Evolutionary conservation across 495 filamentous ascomycete genomes (phyloP).

Genomic region (Neurospora discreta): DNA sequence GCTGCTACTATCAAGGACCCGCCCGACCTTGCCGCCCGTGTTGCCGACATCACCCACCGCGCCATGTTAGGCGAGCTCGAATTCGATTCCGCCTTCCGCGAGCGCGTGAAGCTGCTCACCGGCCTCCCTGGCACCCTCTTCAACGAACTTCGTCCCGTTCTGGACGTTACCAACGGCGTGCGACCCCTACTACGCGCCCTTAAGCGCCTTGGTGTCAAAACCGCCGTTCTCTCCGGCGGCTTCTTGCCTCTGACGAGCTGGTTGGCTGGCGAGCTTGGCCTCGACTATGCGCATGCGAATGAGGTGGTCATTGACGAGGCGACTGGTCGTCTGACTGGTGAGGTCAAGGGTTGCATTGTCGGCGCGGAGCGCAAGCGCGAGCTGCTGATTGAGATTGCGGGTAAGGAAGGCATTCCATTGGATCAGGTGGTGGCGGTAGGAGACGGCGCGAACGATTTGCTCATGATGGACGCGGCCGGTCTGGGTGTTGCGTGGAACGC

Average conservation of each 20-base stretch:
- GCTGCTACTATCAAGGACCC: slow-evolving; percentile 55
- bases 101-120: slow-evolving; percentile 67
- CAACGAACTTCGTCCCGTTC: slow-evolving; percentile 56
- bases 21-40: slow-evolving; percentile 46
- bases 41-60: slow-evolving; percentile 67
- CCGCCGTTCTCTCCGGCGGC: slow-evolving; percentile 83
- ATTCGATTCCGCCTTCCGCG: slow-evolving; percentile 69
- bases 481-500: slow-evolving; percentile 90
- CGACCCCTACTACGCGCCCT: slow-evolving; percentile 58
- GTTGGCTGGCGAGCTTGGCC: slow-evolving; percentile 65
- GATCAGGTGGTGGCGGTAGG: slow-evolving; percentile 79
- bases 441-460: slow-evolving; percentile 89
- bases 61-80: slow-evolving; percentile 98
- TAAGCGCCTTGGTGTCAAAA: slow-evolving; percentile 66
- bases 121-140: slow-evolving; percentile 74
- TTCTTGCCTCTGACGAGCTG: slow-evolving; percentile 83
- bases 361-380: slow-evolving; percentile 69
- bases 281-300: slow-evolving; percentile 84
- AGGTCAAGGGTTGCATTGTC: slow-evolving; percentile 67
- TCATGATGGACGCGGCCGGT: slow-evolving; percentile 84
- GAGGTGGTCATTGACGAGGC: slow-evolving; percentile 55
- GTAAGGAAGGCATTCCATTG: slow-evolving; percentile 55
- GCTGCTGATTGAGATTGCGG: slow-evolving; percentile 66
- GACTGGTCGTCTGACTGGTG: slow-evolving; percentile 64
- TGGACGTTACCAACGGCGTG: slow-evolving; percentile 76